phyloP scores from a whole-genome alignment of 108 stramenopile species.

The Discostella stelligeroides region DNA sequence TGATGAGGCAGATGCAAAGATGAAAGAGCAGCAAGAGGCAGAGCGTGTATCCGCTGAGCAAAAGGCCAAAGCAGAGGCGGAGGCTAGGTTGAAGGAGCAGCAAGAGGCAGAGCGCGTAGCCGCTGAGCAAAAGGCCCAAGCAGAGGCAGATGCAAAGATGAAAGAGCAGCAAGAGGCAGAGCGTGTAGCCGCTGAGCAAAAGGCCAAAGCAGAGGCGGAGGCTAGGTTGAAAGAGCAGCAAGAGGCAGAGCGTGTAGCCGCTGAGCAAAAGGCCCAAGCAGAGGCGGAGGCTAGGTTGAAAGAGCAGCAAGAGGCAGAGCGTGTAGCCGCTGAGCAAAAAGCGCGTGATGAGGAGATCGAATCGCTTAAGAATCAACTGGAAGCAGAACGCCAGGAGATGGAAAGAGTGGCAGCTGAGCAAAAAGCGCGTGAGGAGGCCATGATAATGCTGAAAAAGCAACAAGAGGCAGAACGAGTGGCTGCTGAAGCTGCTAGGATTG shows the following conservation, averaged over 20 bases:
- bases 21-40: neutral
- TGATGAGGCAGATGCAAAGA: neutral
- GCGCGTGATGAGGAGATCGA: neutral
- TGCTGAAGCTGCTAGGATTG: conserved; percentile 2
- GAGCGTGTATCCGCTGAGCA: conserved; percentile 1
- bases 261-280: neutral
- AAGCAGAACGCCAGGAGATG: conserved; percentile 4
- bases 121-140: neutral
- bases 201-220: neutral
- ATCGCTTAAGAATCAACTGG: neutral
- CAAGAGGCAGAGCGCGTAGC: conserved; percentile 5
- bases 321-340: neutral
- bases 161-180: conserved; percentile 11
- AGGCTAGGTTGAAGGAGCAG: conserved; percentile 4
- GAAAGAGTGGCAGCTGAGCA: neutral
- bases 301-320: conserved; percentile 8
- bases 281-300: neutral
- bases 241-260: neutral
- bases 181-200: conserved; percentile 12
- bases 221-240: neutral
- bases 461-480: conserved; percentile 9
- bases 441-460: neutral
- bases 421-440: conserved; percentile 4
- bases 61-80: conserved; percentile 1
- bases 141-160: neutral